Evolutionary conservation across 768 basidiomycete species (phyloP), one percentile per base, ranked within the genome.

Genomic region (Lactifluus hygrophoroides): DNA sequence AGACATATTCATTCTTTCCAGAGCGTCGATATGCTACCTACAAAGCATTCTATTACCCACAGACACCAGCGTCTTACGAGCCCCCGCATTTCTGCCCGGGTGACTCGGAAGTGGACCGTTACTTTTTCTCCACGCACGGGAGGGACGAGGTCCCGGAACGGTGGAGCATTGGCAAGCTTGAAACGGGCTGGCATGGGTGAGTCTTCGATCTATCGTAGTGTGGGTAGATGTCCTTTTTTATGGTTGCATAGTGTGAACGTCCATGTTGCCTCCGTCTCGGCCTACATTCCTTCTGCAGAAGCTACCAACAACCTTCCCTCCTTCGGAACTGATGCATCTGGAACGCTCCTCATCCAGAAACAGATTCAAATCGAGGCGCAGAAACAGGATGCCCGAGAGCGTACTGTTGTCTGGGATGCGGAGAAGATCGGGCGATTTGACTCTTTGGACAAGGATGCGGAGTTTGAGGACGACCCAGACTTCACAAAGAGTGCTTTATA

Each of bases 1-100:
- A 52, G 21, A 54, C 3, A 21, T 61, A 34, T 52, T 5, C 46
- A 52, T 54, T 51, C n/a, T 13, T 19, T 28, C 17, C 66, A 89
- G 90, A 83, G 65, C 84, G 84, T 47, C 85, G 91, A 34, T 94
- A 78, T 66, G 88, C 90, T n/a, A 89, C 86, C 21, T 90, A 94
- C 75, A 94, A 94, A 68, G 71, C 90, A 11, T 90, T 86, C 68
- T 94, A 92, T 69, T 86, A 85, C 14, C 84, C 89, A 47, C 76
- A 81, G 21, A 85, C 90, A 13, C 92, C 92, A 0, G 73, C 76
- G 9, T 84, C 91, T 51, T 94, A 94, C 65, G 88, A 94, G 67
- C 92, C 92, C 5, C 88, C 87, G 0, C 74, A 85, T 68, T 93
- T 93, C 66, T 78, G 80, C 56, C 71, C 86, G 5, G 89, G 84